Percentiles rank a stretch among this genome's conserved stretches.
Evolutionary conservation across 768 basidiomycete genomes (phyloP).

Genomic region (Suillus spraguei): DNA sequence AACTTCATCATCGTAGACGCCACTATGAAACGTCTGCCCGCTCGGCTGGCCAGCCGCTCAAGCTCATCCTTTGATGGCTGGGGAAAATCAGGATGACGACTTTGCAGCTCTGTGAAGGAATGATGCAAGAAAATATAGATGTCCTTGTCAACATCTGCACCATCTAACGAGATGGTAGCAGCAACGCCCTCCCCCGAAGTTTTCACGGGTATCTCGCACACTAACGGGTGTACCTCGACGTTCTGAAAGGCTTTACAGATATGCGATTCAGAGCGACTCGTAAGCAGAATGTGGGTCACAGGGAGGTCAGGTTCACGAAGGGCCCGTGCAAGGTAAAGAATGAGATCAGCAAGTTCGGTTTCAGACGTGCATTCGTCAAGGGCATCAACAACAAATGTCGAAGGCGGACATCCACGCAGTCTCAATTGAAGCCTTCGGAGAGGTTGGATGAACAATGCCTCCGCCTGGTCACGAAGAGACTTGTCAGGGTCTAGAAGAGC

Average conservation of each 20-base stretch:
- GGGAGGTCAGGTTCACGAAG: conserved; percentile 1
- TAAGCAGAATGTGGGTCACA: neutral
- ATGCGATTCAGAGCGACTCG: neutral
- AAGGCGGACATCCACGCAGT: neutral
- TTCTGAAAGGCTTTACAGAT: conserved; percentile 1
- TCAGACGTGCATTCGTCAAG: conserved; percentile 3
- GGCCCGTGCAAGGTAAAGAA: conserved; percentile 1
- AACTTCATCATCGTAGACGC: conserved; percentile 6
- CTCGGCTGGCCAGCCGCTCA: conserved; percentile 4
- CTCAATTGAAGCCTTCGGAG: neutral
- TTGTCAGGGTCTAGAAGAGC: neutral
- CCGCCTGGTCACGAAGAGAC: neutral
- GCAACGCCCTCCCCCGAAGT: neutral
- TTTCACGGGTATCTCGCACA: neutral
- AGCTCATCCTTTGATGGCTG: neutral
- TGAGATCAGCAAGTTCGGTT: neutral
- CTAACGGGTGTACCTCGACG: neutral
- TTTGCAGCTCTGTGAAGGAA: neutral
- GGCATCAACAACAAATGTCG: neutral
- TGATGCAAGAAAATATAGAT: conserved; percentile 4
- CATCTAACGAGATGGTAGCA: neutral
- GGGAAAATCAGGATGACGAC: neutral
- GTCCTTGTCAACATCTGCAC: neutral
- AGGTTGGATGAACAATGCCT: conserved; percentile 4
- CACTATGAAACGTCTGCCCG: conserved; percentile 2